Base-by-base conservation (phyloP, 2,329 filamentous ascomycete species). In the Pseudofabraea citricarpa region DNA sequence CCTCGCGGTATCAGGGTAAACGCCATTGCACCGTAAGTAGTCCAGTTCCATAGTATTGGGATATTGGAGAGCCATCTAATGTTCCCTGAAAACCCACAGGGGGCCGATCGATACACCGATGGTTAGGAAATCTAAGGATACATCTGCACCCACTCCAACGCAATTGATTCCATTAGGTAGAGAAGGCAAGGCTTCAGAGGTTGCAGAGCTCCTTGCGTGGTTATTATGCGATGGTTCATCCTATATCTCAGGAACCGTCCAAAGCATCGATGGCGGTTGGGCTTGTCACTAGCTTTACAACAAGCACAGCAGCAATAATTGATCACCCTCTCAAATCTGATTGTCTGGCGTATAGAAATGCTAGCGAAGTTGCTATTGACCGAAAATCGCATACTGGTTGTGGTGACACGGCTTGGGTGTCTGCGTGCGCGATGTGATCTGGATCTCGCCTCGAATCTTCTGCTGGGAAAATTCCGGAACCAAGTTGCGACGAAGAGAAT, bases 101-200 rank as follows among this genome's bases (percentile, higher is more conserved):
- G 47, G 47, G 4, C 21, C 41, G 21, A 49, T 49, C 12, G 37
- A 47, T 40, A 49, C 47, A 13, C 39, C 44, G 13, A 40, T 49
- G 39, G 29, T 39, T 2, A 15, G 23, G 12, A 41, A 40, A 19
- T 36, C 18, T 8, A 33, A 36, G 21, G 38, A 40, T 6, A 29
- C 19, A 8, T 21, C n/a, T 24, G 7, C 16, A 13, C 8, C 6
- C 2, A 16, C 9, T 6, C 15, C 5, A 3, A 10, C 6, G n/a
- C 29, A 31, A 12, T 4, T 31, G 9, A 31, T 45, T 12, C 55
- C 55, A 4, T 60, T 64, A 27, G 52, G 53, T 12, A 53, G 63
- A 4, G 39, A 54, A 12, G 62, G 63, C 4, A 60, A 54, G 13
- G 40, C 61, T 0, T 56, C 61, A 4, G 64, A 67, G 39, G 58